Evolutionary conservation across 495 filamentous ascomycete genomes (phyloP), one percentile per base, ranked within the genome.

Genomic region (Tuber brumale): DNA sequence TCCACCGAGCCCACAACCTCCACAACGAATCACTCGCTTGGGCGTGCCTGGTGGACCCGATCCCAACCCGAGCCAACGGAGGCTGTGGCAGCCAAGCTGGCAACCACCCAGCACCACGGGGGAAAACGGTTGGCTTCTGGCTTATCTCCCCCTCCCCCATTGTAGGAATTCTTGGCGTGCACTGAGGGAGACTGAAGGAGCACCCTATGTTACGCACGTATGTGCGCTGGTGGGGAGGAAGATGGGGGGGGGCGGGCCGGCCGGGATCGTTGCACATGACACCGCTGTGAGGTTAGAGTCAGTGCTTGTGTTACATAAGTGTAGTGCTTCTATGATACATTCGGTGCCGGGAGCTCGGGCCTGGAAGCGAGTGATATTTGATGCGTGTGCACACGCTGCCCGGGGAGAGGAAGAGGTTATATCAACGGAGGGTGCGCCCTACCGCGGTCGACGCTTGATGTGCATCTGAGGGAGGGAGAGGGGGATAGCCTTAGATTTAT

Each of bases 321-420:
- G 46, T 0, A 23, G 46, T 14, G n/a, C 51, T 14, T 57, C 9
- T 27, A 12, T 12, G 12, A 10, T 42, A 1, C 41, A 16, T 48
- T 6, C 46, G 12, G 46, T 27, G n/a, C 21, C 10, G 57, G 10
- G 31, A 9, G n/a, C 8, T 66, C n/a, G n/a, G 57, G 27, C 12
- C 27, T 66, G n/a, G 57, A 31, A 31, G 57, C 57, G 57, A 66
- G 57, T 66, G 57, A 66, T 66, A 66, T 66, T 66, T 66, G 57
- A 31, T 66, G 57, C 27, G 57, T 31, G 57, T 27, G 27, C 4
- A 1, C 14, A 9, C 4, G n/a, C n/a, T 27, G 46, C 46, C 27
- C 0, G 10, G 51, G 3, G 18, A 27, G n/a, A 27, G n/a, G 8
- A 19, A 9, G 21, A 51, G 37, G 37, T 2, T 39, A 39, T 39